Evolutionary conservation across 257 asterid genomes (phyloP), one percentile per base, ranked within the genome.

Genomic region (Scutellaria baicalensis): DNA sequence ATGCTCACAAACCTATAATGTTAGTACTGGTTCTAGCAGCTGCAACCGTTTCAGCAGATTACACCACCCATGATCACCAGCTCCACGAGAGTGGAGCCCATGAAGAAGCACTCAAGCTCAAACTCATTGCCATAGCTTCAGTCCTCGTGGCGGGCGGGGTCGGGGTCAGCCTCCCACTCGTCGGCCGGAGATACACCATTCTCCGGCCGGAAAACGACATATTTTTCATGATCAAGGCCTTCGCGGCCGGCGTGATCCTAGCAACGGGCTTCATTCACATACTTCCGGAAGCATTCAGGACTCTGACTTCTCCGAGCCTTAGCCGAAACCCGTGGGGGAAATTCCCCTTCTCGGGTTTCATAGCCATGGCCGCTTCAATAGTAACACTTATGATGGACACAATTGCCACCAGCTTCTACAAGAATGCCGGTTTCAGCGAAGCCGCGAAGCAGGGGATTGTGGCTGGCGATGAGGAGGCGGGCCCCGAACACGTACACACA

Each of bases 191-290:
- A 38, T 17, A 77, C 14, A 16, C 77, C 17, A 36, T 56, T 58
- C 79, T 84, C 10, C 78, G 71, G 47, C 84, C 84, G 0, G 84
- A 84, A 6, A 81, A 77, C 9, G 81, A 84, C 73, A 12, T 81
- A 3, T 84, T 84, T 76, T 81, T 84, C 78, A 77, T 84, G 86
- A 67, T 84, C 76, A 84, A 81, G 73, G 84, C 84, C 9, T 81
- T 81, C 35, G 88, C 83, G 2, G 88, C 84, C 2, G 86, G 89
- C 1, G 89, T 84, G 33, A 82, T 84, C 27, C 42, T 84, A 17
- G 84, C 86, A 0, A 81, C 89, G 0, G 89, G 84, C 0, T 81
- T 84, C 60, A 55, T 84, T 17, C 89, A 84, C 78, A 72, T 84
- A 56, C 84, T 84, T 1, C 89, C 89, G 2, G 86, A 81, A 2